phyloP scores from a whole-genome alignment of 2,329 filamentous ascomycete species.

The Penicillium thymicola region DNA sequence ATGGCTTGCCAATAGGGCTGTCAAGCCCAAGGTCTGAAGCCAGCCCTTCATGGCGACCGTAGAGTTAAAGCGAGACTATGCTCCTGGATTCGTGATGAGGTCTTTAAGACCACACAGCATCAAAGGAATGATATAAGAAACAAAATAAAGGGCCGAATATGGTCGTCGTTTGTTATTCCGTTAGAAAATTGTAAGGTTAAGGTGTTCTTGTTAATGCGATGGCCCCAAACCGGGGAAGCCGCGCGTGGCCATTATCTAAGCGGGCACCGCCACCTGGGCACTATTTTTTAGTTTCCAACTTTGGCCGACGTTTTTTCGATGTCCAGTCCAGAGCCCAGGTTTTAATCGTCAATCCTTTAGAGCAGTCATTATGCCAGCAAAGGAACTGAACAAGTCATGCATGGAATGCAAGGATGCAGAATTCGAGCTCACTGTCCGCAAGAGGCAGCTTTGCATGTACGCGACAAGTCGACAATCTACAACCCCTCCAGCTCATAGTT shows the following conservation, averaged over 20 bases:
- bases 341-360: not conserved
- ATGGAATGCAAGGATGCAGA: constrained; percentile 54
- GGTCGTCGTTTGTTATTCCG: not conserved
- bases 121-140: constrained; percentile 9
- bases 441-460: constrained; percentile 59
- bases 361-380: constrained; percentile 30
- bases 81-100: constrained; percentile 21
- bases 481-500: constrained; percentile 8
- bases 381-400: constrained; percentile 44
- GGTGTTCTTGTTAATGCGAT: constrained; percentile 6
- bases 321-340: not conserved
- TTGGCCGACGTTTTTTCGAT: constrained; percentile 18
- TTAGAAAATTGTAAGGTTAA: constrained; percentile 7
- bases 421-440: constrained; percentile 54
- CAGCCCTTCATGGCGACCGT: constrained; percentile 40
- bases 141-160: not conserved
- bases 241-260: constrained; percentile 30
- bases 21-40: constrained; percentile 36
- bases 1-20: constrained; percentile 37
- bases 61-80: constrained; percentile 25
- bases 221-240: constrained; percentile 21
- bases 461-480: constrained; percentile 17
- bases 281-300: constrained; percentile 13
- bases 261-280: constrained; percentile 10
- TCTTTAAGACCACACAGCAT: constrained; percentile 19